phyloP scores from a whole-genome alignment of 2,329 filamentous ascomycete genomes.

The Davidsoniella eucalypti region DNA sequence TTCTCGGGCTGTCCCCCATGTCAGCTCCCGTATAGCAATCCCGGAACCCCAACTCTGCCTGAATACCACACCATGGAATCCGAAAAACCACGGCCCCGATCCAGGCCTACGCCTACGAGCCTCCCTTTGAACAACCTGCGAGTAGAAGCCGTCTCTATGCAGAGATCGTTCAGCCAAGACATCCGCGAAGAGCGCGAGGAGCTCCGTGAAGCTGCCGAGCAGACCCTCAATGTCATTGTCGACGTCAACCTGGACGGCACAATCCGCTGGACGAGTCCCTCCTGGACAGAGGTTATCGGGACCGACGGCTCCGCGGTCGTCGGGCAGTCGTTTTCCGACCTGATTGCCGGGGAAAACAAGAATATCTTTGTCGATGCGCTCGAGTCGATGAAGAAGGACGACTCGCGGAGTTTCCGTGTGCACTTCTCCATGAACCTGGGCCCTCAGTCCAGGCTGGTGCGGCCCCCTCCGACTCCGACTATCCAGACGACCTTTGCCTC shows the following conservation, averaged over 20 bases:
- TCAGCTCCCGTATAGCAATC: no score
- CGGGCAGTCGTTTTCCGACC: conserved; percentile 60
- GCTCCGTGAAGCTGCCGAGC: conserved; percentile 84
- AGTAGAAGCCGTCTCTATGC: conserved; percentile 36
- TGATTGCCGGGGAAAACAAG: conserved; percentile 64
- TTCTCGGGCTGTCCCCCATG: no score
- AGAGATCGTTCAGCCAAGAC: conserved; percentile 62
- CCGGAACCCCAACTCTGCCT: neutral
- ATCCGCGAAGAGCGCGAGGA: conserved; percentile 90
- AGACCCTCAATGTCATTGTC: conserved; percentile 90
- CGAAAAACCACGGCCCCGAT: neutral
- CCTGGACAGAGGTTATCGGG: conserved; percentile 86
- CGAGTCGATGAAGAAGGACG: conserved; percentile 80
- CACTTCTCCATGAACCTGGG: conserved; percentile 61
- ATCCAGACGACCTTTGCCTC: conserved; percentile 22
- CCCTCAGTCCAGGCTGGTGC: conserved; percentile 32
- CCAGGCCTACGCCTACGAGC: conserved; percentile 7
- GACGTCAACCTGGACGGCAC: conserved; percentile 81
- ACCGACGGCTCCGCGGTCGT: conserved; percentile 56
- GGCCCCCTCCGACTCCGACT: conserved; percentile 8
- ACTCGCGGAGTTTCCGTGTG: conserved; percentile 81
- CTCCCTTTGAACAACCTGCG: conserved; percentile 32
- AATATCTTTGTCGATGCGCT: conserved; percentile 67
- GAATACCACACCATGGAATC: conserved; percentile 4
- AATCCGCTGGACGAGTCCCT: conserved; percentile 91